Evolutionary conservation across 2,329 filamentous ascomycete genomes (phyloP), one percentile per base, ranked within the genome.

Genomic region (Colletotrichum spinosum): DNA sequence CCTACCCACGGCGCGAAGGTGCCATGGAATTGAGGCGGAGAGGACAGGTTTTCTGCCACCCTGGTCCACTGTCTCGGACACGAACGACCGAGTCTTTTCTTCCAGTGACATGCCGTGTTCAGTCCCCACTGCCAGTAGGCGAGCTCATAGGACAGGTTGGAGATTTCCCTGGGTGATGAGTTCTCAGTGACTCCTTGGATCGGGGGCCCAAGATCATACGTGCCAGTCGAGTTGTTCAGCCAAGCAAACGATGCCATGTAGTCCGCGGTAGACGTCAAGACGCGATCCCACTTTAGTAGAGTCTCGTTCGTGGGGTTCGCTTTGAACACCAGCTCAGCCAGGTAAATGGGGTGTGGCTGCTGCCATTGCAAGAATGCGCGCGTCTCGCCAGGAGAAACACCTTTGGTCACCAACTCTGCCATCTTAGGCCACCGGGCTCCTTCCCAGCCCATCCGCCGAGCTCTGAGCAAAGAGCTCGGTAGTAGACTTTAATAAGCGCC

Each of bases 121-220:
- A 88, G 78, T 2, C 86, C 86, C 65, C 88, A 88, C n/a, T 83
- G 79, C 86, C 86, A 89, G 73, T 89, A 89, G 8, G 86, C 83
- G 7, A 85, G 75, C 74, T 89, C 86, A 59, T 88, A 89, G 0
- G 85, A 81, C 25, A 86, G 84, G 68, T 88, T 88, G 2, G 83
- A 72, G 0, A 86, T 88, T 2, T 70, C 73, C 62, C 87, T 87
- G 1, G 86, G 85, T 8, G 80, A 79, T 0, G 86, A 88, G 67
- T 88, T 89, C 69, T 89, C 87, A 1, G 82, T 80, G 0, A 78
- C 81, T 0, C 79, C 79, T 17, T 82, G 81, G 64, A 81, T 73
- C 12, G 81, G 81, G 8, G 80, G 79, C 0, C 81, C 80, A 6
- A 83, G 73, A 52, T 83, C 86, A 68, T 86, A 88, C 17, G 81